Evolutionary conservation across 192 early-diverging fungal species (phyloP).

Genomic region (Backusella macrospora): DNA sequence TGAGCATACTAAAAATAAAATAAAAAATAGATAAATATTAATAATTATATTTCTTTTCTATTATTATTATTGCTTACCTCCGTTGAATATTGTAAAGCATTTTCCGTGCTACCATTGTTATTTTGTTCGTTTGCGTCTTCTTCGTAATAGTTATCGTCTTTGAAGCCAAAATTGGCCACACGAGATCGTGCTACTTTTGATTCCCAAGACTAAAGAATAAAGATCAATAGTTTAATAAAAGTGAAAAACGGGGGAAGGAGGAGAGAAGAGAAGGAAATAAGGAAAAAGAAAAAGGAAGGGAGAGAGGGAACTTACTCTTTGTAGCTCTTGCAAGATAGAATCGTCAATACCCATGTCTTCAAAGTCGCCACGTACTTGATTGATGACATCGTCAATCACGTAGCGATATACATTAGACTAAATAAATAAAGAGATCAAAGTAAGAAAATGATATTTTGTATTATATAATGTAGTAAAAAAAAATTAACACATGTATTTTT

Average conservation of each 20-base stretch:
- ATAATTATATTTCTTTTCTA: neutral
- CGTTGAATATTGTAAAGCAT: slow-evolving; percentile 14
- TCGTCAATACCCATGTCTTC: slow-evolving; percentile 90
- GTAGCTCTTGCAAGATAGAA: slow-evolving; percentile 82
- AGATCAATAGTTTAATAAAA: neutral
- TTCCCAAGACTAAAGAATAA: slow-evolving; percentile 46
- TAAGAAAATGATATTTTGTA: neutral
- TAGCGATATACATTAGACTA: slow-evolving; percentile 74
- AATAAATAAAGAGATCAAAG: neutral
- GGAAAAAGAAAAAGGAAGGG: neutral
- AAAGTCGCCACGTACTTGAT: slow-evolving; percentile 84
- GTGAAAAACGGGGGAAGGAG: neutral
- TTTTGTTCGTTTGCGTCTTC: slow-evolving; percentile 30
- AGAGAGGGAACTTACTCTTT: neutral
- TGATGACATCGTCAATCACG: slow-evolving; percentile 94
- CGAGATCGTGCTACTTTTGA: slow-evolving; percentile 54
- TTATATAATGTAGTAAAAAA: neutral
- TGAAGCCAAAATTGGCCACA: slow-evolving; percentile 44
- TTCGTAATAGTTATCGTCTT: slow-evolving; percentile 42
- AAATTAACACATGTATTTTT: neutral
- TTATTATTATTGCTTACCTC: neutral
- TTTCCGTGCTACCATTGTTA: neutral
- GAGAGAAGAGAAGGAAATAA: neutral
- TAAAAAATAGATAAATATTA: neutral
- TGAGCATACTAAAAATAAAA: slow-evolving; percentile 22